These are phyloP conservation scores for Suillus americanus DNA, from an alignment of 768 basidiomycete species.

Conservation along the genomic window DNA sequence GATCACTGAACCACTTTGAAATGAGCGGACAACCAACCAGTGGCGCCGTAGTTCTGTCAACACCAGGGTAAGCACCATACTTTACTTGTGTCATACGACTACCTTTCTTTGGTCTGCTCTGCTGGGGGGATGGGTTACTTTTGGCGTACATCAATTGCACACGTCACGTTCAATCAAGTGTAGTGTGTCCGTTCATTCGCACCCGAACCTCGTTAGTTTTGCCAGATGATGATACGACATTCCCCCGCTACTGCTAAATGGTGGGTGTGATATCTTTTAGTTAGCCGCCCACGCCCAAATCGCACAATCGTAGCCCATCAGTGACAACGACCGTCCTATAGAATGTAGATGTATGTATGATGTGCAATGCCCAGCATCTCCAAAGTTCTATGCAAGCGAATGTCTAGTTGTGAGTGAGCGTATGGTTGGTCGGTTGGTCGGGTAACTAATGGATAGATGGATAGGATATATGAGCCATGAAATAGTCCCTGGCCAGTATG, in stretches of 20 bases:
- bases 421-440: neutral
- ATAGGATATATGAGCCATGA: neutral
- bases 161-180: neutral
- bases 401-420: neutral
- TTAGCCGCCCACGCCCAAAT: neutral
- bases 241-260: neutral
- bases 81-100: neutral
- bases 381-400: neutral
- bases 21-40: neutral
- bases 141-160: neutral
- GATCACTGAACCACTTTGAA: no score
- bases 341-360: neutral
- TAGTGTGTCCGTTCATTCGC: neutral
- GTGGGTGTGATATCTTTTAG: neutral
- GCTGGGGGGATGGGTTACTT: neutral
- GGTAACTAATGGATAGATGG: neutral
- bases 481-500: constrained; percentile 2
- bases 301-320: neutral
- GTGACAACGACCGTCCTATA: neutral
- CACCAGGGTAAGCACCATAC: neutral
- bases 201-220: neutral
- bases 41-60: neutral
- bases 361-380: neutral
- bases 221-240: neutral
- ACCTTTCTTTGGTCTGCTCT: neutral